phyloP scores from a whole-genome alignment of 805 yeast genomes.

The Ogataea wickerhamii region DNA sequence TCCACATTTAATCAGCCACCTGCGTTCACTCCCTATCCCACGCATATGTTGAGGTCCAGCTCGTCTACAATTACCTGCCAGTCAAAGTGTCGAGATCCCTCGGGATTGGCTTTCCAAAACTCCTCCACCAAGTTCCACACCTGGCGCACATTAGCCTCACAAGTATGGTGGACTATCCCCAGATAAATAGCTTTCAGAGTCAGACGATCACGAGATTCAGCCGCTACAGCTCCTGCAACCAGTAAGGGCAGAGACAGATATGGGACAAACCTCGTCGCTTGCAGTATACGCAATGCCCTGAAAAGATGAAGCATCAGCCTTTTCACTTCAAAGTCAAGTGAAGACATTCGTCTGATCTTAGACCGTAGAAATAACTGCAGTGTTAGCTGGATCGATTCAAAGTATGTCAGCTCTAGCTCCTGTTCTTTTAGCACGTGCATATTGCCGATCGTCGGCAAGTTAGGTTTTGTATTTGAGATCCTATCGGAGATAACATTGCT shows the following conservation, averaged over 20 bases:
- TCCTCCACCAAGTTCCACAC: slow-evolving; percentile 23
- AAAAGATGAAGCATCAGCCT: slow-evolving; percentile 19
- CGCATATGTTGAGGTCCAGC: slow-evolving; percentile 25
- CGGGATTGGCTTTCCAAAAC: slow-evolving; percentile 24
- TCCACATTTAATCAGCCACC: too few relatives aligned
- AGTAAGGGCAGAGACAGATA: slow-evolving; percentile 22
- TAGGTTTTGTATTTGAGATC: slow-evolving; percentile 15
- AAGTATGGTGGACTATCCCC: slow-evolving; percentile 6
- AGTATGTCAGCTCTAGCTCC: slow-evolving; percentile 16
- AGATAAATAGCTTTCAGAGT: slow-evolving; percentile 19
- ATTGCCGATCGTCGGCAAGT: slow-evolving; percentile 7
- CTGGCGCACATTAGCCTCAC: slow-evolving; percentile 14
- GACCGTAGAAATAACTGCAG: slow-evolving; percentile 17
- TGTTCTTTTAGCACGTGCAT: slow-evolving; percentile 5
- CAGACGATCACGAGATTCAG: slow-evolving; percentile 24
- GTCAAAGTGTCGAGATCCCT: slow-evolving; percentile 20
- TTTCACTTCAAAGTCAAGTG: slow-evolving; percentile 23
- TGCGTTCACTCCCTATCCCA: slow-evolving; percentile 23
- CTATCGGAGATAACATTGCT: slow-evolving; percentile 10
- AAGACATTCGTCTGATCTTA: slow-evolving; percentile 19
- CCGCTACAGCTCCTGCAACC: slow-evolving; percentile 26
- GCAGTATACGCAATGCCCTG: slow-evolving; percentile 14
- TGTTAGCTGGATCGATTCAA: slow-evolving; percentile 21
- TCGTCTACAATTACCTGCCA: slow-evolving; percentile 25
- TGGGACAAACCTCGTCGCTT: slow-evolving; percentile 11